Base-by-base conservation (phyloP, 257 asterid species). In the Scutellaria minor region DNA sequence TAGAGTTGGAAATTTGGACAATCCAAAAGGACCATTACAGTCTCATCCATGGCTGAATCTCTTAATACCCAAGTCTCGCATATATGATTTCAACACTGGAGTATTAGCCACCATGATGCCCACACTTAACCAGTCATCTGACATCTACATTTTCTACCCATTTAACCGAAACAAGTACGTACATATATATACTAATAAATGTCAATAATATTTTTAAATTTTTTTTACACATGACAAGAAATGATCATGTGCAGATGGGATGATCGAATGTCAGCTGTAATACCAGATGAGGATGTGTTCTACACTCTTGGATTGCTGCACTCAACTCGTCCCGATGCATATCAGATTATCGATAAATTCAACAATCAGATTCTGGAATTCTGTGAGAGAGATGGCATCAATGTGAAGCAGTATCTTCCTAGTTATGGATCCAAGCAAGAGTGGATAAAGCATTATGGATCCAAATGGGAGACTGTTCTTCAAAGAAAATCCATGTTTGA, bases 11-110 rank as follows among this genome's bases (percentile, higher is more conserved):
- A n/a, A 77, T 41, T 37, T 65, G 48, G 81, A 70, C 62, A 58
- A 35, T 14, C 22, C 35, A 7, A 9, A 64, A 14, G 85, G 87
- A 24, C 67, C 79, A 22, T 57, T 77, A 76, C 82, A 79, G 20
- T 79, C 95, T 52, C 97, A 92, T 79, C 96, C 97, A 47, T 92
- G 96, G 98, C 85, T 92, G 1, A 90, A 88, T 71, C 85, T 92
- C 48, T 84, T 86, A 75, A 85, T 92, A 52, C 95, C 97, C 18
- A 90, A 84, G 69, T 92, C 96, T 5, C 5, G 78, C 35, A 85
- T 92, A 6, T 11, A 20, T 52, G 90, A 88, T 13, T 87, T 92
- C 69, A 84, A 92, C 71, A 82, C 60, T 22, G 89, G 81, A 14
- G 95, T 90, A 53, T 77, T 90, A 31, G 79, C 81, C 50, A 75